Base-by-base conservation (phyloP, 331 rosid species). In the Arachis monticola region DNA sequence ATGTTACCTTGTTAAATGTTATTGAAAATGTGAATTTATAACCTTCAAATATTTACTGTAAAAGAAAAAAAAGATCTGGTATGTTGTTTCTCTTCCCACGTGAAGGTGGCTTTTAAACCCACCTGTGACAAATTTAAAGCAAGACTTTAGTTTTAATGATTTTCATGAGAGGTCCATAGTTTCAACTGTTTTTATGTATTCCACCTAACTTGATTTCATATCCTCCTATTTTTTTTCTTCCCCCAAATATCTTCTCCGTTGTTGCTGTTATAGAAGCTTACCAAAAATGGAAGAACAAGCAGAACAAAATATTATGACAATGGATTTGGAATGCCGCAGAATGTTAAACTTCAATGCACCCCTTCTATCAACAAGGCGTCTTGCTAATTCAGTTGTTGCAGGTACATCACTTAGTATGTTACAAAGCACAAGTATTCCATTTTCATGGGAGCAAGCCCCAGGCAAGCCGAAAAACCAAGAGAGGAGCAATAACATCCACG, bases 391-490 rank as follows among this genome's bases (percentile, higher is more conserved):
- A 6, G 10, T 65, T 10, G 76, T 59, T 58, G 69, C 57, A 50
- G 86, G 58, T 12, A 45, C 76, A 22, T 77, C 77, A 51, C 72
- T 51, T 2, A 59, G 60, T 14, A 40, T 60, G 32, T 53, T 55
- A 5, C 74, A 72, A 56, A 81, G 50, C 8, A 42, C 87, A 11
- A 87, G 87, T 2, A 77, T 93, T 73, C 98, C 98, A 6, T 93
- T 93, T 77, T 91, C 95, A 1, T 93, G 95, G 96, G 98, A 93
- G 68, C 76, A 77, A 83, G 83, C 86, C 67, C 87, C 97, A 0
- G 95, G 97, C 2, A 91, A 87, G 69, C 94, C 96, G 1, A 93
- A 87, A 75, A 81, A 84, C 45, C 22, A 11, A 5, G 61, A 71
- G 3, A 78, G 46, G 1, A 71, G 52, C 3, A 67, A 67, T 30